phyloP scores from a whole-genome alignment of 768 basidiomycete species.

The Collybia sp. region DNA sequence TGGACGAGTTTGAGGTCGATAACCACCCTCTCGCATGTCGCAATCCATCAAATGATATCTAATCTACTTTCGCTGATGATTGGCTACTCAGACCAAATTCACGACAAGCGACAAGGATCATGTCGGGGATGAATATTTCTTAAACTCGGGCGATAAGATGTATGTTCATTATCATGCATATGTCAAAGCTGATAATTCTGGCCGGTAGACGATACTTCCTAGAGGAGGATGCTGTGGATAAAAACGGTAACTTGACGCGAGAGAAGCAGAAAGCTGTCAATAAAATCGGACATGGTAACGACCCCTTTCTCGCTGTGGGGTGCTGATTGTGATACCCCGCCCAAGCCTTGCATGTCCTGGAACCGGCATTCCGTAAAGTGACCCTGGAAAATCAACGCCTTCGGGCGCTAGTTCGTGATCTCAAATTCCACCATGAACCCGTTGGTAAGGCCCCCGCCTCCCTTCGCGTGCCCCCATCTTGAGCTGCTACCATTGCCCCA shows the following conservation, averaged over 20 bases:
- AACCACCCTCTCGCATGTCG: conserved; percentile 73
- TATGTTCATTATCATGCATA: conserved; percentile 15
- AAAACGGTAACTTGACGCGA: conserved; percentile 62
- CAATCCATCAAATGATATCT: not conserved
- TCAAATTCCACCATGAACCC: conserved; percentile 83
- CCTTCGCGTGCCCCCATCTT: not conserved
- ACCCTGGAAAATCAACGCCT: conserved; percentile 79
- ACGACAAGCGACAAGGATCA: conserved; percentile 75
- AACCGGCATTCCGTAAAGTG: conserved; percentile 72
- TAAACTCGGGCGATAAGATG: conserved; percentile 91
- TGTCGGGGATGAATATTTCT: conserved; percentile 90
- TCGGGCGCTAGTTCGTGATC: conserved; percentile 63
- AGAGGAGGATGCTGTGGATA: conserved; percentile 80
- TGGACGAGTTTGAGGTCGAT: conserved; percentile 73
- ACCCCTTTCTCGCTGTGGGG: not conserved
- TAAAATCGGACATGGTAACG: conserved; percentile 87
- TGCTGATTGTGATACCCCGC: not conserved
- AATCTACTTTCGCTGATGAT: not conserved
- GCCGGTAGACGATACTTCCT: conserved; percentile 72
- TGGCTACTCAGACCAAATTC: conserved; percentile 73
- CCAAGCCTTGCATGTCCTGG: conserved; percentile 80
- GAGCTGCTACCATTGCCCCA: not conserved
- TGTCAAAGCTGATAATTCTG: not conserved
- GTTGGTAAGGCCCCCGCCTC: conserved; percentile 45
- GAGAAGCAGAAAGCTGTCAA: conserved; percentile 82